Evolutionary conservation across 805 yeast genomes (phyloP).

Genomic region (Candida montana): DNA sequence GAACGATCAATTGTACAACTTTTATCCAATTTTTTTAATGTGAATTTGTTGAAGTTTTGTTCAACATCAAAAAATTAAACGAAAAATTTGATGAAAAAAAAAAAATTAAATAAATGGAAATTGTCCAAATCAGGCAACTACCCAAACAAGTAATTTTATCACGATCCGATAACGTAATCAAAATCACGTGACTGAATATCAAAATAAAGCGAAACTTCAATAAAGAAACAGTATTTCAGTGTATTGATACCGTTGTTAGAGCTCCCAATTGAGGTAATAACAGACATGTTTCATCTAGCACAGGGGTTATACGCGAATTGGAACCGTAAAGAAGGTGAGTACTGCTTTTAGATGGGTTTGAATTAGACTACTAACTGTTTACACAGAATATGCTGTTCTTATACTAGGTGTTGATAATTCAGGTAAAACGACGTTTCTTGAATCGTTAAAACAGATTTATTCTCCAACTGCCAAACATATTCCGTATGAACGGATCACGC

Average conservation of each 20-base stretch:
- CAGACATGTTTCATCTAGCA: constrained; percentile 60
- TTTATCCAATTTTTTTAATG: no score
- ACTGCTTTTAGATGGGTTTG: no score
- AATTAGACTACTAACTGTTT: not conserved
- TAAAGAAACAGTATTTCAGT: no score
- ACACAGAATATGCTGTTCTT: constrained; percentile 60
- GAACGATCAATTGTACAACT: no score
- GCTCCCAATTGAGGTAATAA: no score
- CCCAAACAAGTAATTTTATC: not conserved
- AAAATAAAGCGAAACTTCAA: no score
- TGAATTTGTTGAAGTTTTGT: not conserved
- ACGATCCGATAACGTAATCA: no score
- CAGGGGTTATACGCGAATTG: constrained; percentile 54
- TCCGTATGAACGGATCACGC: constrained; percentile 63
- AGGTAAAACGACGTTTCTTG: constrained; percentile 84
- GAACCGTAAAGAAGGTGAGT: constrained; percentile 50
- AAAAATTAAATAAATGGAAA: not conserved
- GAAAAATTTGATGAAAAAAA: no score
- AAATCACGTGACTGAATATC: no score
- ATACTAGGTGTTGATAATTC: constrained; percentile 93
- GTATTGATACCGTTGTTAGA: no score
- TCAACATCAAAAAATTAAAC: not conserved
- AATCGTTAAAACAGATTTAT: constrained; percentile 54
- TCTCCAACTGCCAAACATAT: constrained; percentile 39
- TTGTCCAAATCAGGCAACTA: not conserved